Base-by-base conservation (phyloP, 2,329 filamentous ascomycete species). In the Trichoderma atrobrunneum region DNA sequence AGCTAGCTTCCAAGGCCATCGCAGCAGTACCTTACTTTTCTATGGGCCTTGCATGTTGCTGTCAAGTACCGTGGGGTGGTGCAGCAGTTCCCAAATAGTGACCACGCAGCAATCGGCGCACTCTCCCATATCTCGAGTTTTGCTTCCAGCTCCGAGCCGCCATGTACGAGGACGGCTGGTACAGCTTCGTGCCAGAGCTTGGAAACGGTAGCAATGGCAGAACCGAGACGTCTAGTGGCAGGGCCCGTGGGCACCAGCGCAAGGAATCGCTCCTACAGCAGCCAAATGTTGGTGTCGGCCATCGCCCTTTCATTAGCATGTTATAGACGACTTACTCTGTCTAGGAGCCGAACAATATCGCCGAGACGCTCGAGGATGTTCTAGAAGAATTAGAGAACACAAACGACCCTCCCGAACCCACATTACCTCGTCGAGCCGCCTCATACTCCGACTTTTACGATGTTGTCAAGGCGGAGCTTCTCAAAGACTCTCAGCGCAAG, bases 161-260 rank as follows among this genome's bases (percentile, higher is more conserved):
- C 76, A 94, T 94, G 92, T 93, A 93, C 81, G 93, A 95, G 82
- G 93, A 95, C 81, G 90, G 92, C 34, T 95, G 93, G 92, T 94
- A 95, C 83, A 93, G 88, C 79, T 91, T 93, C 78, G 89, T 93
- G 75, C 88, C 92, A 30, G 89, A 91, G 70, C 82, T 88, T 69
- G 83, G 86, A 72, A 83, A 86, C 74, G 87, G 85, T 76, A 84
- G 84, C 73, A 83, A 87, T 72, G 83, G 86, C 74, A 87, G 85
- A 76, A 84, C 84, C 73, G 82, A 83, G n/a, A 77, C 83, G 57
- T 81, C 84, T 28, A 82, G 85, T 54, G 78, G 77, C 36, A 82
- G 85, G 71, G 78, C 82, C 62, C 76, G 85, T 59, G 87, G 86
- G 65, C 92, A 92, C 78, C 88, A 87, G 75, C 89, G 92, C 73